A percentile compares a stretch with the other conserved stretches of the same genome.
These are phyloP conservation scores for Phytophthora quininea DNA, from an alignment of 352 stramenopile genomes.

Conservation along the genomic window DNA sequence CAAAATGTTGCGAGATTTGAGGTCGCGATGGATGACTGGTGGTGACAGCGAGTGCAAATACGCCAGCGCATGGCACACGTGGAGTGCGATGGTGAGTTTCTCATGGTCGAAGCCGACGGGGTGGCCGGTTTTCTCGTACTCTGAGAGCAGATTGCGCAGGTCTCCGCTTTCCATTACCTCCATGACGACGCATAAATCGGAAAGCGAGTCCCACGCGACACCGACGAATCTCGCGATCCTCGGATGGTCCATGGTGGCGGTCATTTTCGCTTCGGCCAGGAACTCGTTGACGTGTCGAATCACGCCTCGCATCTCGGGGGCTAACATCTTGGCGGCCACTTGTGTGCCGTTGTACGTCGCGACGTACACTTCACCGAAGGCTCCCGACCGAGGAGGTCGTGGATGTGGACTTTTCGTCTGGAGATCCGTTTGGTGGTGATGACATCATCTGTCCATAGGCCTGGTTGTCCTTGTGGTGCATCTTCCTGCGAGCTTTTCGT, in stretches of 20 bases:
- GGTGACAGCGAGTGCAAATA: slow-evolving; percentile 39
- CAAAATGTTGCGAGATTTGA: slow-evolving; percentile 40
- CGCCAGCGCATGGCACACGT: slow-evolving; percentile 36
- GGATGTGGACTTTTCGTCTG: slow-evolving; percentile 1
- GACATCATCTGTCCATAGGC: neutral
- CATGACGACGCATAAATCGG: slow-evolving; percentile 41
- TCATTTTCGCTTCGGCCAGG: slow-evolving; percentile 47
- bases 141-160: slow-evolving; percentile 33
- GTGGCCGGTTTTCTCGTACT: slow-evolving; percentile 19
- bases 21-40: slow-evolving; percentile 34
- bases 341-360: neutral
- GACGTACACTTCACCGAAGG: neutral
- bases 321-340: neutral
- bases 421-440: slow-evolving; percentile 1
- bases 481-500: too few relatives aligned
- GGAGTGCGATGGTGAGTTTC: slow-evolving; percentile 43
- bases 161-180: slow-evolving; percentile 49
- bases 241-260: slow-evolving; percentile 46
- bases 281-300: slow-evolving; percentile 37
- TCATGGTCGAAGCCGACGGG: slow-evolving; percentile 35
- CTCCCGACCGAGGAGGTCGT: neutral
- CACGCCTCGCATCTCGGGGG: neutral
- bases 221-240: slow-evolving; percentile 58
- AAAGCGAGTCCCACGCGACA: slow-evolving; percentile 47
- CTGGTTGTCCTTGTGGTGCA: neutral